A percentile compares a stretch with the other conserved stretches of the same genome.
Conservation (phyloP, 306 rosid genomes). For the Oemleria cerasiformis region DNA sequence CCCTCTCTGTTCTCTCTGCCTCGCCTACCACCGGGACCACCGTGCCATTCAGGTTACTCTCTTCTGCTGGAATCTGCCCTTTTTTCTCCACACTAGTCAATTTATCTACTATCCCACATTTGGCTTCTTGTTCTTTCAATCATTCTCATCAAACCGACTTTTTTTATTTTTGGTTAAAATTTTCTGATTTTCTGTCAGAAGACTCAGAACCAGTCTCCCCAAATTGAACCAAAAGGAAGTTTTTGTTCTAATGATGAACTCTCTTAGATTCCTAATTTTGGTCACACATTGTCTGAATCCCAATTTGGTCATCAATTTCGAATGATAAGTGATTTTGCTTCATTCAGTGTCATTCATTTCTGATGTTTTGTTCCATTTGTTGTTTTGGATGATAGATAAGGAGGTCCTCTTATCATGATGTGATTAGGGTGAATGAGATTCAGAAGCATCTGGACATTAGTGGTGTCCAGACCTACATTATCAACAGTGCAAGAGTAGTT, state of each 20-base stretch:
- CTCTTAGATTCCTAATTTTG: too few species aligned
- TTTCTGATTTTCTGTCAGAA: too few species aligned
- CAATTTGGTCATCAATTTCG: neutral
- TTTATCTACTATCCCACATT: neutral
- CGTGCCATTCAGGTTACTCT: slow-evolving; percentile 75
- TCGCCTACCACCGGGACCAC: slow-evolving; percentile 74
- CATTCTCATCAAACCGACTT: neutral
- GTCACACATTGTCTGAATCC: too few species aligned
- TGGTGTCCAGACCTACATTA: slow-evolving; percentile 95
- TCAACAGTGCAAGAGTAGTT: slow-evolving; percentile 95
- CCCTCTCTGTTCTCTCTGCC: slow-evolving; percentile 89
- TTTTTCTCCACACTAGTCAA: too few species aligned
- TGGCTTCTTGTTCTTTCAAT: slow-evolving; percentile 2
- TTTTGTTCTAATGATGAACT: neutral
- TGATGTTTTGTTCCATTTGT: slow-evolving; percentile 8
- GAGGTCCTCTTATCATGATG: slow-evolving; percentile 97
- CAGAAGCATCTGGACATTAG: slow-evolving; percentile 89
- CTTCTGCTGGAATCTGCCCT: too few species aligned
- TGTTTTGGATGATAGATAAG: slow-evolving; percentile 55
- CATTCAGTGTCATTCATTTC: neutral
- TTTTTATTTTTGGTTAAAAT: neutral
- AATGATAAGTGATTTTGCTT: neutral
- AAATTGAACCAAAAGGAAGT: neutral
- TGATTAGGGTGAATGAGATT: slow-evolving; percentile 86
- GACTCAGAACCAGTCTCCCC: too few species aligned